Conservation (phyloP, 2,329 filamentous ascomycete genomes). For the Penicillium sp. region DNA sequence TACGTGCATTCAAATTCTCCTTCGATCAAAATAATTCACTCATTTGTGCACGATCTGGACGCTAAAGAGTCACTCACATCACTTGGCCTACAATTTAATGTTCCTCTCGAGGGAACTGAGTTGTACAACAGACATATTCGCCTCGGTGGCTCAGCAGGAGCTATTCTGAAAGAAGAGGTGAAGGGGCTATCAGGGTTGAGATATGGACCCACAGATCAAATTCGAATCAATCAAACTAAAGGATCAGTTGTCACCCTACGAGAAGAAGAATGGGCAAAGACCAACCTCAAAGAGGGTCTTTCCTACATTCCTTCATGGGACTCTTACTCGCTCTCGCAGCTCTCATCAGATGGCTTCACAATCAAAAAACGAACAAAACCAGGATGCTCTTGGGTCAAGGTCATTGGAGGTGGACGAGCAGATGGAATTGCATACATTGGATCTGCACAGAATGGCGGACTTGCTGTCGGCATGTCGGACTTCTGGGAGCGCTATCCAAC, state of each 20-base stretch:
- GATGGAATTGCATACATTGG: conserved; percentile 60
- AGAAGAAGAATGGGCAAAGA: conserved; percentile 45
- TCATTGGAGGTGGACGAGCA: conserved; percentile 56
- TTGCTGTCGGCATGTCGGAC: conserved; percentile 58
- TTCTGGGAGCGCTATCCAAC: conserved; percentile 65
- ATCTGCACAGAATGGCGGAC: conserved; percentile 55
- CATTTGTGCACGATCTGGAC: conserved; percentile 15
- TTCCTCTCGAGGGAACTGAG: conserved; percentile 54
- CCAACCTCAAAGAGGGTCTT: conserved; percentile 45
- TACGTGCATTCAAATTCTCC: conserved; percentile 14
- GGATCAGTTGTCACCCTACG: conserved; percentile 47
- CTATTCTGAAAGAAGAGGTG: conserved; percentile 57
- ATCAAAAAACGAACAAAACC: conserved; percentile 60
- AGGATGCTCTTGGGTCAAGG: conserved; percentile 58
- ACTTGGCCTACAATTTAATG: conserved; percentile 52
- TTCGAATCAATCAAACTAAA: conserved; percentile 52
- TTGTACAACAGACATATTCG: conserved; percentile 60
- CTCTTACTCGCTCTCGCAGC: conserved; percentile 57
- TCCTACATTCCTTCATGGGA: conserved; percentile 60
- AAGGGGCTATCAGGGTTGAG: conserved; percentile 61
- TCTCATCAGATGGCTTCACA: conserved; percentile 60
- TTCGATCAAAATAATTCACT: conserved; percentile 11
- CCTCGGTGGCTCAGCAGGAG: conserved; percentile 55
- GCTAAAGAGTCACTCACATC: conserved; percentile 8
- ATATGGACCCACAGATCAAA: conserved; percentile 51